A percentile compares a stretch with the other conserved stretches of the same genome.
These are phyloP conservation scores for Tausonia pullulans DNA, from an alignment of 1,284 basidiomycete species.

Conservation along the genomic window DNA sequence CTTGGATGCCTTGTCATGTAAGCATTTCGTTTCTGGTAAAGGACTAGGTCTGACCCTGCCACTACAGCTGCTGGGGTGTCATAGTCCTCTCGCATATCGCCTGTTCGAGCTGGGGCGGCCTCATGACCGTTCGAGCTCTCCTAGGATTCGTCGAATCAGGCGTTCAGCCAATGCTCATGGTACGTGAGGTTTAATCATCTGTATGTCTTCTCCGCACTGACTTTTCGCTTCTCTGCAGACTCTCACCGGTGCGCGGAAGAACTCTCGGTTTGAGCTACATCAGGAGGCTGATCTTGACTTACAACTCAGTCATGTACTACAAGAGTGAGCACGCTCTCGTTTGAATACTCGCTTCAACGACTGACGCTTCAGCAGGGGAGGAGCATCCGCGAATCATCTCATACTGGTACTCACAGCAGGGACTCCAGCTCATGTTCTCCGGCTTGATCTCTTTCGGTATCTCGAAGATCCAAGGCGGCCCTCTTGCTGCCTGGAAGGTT, in stretches of 20 bases:
- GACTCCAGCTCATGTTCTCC: conserved; percentile 19
- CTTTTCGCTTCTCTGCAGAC: no score
- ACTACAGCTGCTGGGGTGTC: conserved; percentile 18
- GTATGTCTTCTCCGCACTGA: no score
- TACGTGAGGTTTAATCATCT: background rate
- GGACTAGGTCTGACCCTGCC: no score
- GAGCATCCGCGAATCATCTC: conserved; percentile 24
- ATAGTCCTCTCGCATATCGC: conserved; percentile 23
- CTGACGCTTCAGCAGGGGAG: conserved; percentile 4
- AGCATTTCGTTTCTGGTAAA: background rate
- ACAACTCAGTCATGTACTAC: conserved; percentile 18
- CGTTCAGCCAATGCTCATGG: conserved; percentile 18
- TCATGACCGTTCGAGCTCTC: conserved; percentile 24
- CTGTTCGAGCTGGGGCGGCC: conserved; percentile 18
- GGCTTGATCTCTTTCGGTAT: conserved; percentile 18
- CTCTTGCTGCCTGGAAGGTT: conserved; percentile 20
- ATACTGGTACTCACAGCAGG: conserved; percentile 21
- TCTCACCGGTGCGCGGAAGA: no score
- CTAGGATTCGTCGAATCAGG: conserved; percentile 25
- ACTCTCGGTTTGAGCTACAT: no score
- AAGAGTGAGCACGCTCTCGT: background rate
- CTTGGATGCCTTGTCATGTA: conserved; percentile 21
- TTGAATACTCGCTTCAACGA: conserved; percentile 18
- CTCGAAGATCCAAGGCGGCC: conserved; percentile 13
- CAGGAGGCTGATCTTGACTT: no score